Base-by-base conservation (phyloP, 805 yeast genomes). In the Ogataea allantospora region DNA sequence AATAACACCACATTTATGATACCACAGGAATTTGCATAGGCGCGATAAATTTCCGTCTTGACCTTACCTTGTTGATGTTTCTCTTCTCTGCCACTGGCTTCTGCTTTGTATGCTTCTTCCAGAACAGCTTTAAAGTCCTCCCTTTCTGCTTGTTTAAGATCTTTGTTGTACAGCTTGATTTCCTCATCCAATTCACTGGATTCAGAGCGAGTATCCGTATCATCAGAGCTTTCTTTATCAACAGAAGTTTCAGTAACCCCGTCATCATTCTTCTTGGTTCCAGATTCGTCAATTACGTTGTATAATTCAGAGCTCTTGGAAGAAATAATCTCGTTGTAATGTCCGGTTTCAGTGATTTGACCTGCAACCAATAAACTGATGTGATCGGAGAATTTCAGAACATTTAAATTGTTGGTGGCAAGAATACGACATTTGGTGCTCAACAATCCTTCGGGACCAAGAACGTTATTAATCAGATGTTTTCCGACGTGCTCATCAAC, bases 401-500 rank as follows among this genome's bases (percentile, higher is more conserved):
- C 95, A 34, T 85, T 76, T 45, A 91, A 82, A 40, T 85, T 82
- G 65, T 89, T 89, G 7, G 98, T 89, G 11, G 95, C 89, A 57
- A 89, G 70, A 22, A 89, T 67, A 50, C 78, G 81, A 47, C 93
- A 77, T 63, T 87, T 88, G 19, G 84, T 55, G 27, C 77, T 75
- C 50, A 89, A 67, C 48, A 89, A 67, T 44, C 97, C 97, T 21
- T 74, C 65, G 11, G 87, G 78, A 14, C 96, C 95, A 40, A 89
- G 68, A 14, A 89, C 96, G 54, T 84, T 80, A 48, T 81, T 82
- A 50, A 86, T 76, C 54, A 89, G 69, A 57, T 88, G 95, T 47
- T 77, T 77, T 18, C 95, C 88, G 47, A 89, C 98, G 56, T 89
- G 97, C 57, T 88, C 96, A 61, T 89, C 98, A 27, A 89, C 98